These are phyloP conservation scores for Cordyceps cicadae DNA, from an alignment of 2,329 filamentous ascomycete genomes.

Conservation along the genomic window DNA sequence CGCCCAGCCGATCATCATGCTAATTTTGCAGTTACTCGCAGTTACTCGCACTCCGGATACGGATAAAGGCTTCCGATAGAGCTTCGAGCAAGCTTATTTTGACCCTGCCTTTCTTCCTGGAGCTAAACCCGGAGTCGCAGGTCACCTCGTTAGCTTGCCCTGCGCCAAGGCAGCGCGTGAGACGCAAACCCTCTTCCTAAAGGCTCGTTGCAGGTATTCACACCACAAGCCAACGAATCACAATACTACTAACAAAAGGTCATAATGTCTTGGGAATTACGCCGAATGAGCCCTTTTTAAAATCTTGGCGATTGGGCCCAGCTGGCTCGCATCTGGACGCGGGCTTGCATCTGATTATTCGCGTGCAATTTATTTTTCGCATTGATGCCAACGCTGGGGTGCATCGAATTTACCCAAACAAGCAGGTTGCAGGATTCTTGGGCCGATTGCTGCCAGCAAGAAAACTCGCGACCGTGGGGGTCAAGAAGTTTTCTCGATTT, in stretches of 20 bases:
- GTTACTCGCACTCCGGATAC: too few relatives aligned
- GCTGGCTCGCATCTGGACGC: not conserved
- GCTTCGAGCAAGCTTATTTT: not conserved
- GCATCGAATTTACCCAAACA: not conserved
- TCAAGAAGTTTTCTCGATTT: not conserved
- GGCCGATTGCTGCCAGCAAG: not conserved
- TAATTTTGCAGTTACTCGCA: not conserved
- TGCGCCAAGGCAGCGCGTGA: not conserved
- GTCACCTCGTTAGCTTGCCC: not conserved
- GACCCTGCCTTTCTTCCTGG: not conserved
- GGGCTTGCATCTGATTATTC: not conserved
- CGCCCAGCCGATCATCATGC: not conserved
- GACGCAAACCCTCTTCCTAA: not conserved
- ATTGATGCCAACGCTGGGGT: not conserved
- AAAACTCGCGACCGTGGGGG: not conserved
- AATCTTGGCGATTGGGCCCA: not conserved
- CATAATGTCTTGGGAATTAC: not conserved
- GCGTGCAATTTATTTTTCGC: conserved; percentile 3
- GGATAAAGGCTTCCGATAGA: not conserved
- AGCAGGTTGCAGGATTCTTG: not conserved
- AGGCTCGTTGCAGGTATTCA: not conserved
- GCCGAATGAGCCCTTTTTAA: not conserved
- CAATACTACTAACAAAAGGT: not conserved
- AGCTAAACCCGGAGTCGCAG: conserved; percentile 4
- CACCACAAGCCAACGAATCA: not conserved